phyloP scores from a whole-genome alignment of 1,284 basidiomycete species.

The Cronartium ribicola region DNA sequence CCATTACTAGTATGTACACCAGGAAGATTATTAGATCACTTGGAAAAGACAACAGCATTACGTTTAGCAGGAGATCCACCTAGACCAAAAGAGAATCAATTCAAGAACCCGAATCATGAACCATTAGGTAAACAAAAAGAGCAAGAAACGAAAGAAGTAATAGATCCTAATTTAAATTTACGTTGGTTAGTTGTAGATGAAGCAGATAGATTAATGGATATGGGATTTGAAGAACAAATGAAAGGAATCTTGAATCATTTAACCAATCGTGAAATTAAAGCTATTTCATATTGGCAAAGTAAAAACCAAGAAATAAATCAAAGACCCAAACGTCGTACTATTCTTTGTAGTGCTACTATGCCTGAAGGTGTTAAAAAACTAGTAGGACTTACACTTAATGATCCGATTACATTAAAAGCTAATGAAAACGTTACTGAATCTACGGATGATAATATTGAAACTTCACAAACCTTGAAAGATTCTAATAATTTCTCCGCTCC shows the following conservation, averaged over 20 bases:
- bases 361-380: conserved; percentile 90
- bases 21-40: conserved; percentile 67
- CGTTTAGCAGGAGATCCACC: conserved; percentile 47
- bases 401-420: conserved; percentile 55
- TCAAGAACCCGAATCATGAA: conserved; percentile 3
- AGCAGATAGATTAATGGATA: conserved; percentile 79
- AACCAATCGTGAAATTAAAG: conserved; percentile 65
- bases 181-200: conserved; percentile 96
- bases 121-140: conserved; percentile 1
- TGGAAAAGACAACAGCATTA: conserved; percentile 65
- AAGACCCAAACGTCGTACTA: conserved; percentile 58
- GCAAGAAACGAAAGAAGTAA: conserved; percentile 24
- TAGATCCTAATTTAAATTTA: conserved; percentile 46
- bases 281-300: conserved; percentile 43
- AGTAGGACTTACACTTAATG: conserved; percentile 70
- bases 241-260: conserved; percentile 77
- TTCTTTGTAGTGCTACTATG: conserved; percentile 95
- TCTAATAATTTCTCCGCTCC: conserved; percentile 74
- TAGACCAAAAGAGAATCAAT: conserved; percentile 8
- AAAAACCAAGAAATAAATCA: conserved; percentile 5
- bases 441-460: not conserved
- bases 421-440: not conserved
- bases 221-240: conserved; percentile 55
- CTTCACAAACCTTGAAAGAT: conserved; percentile 23
- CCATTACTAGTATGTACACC: conserved; percentile 69